These are phyloP conservation scores for Diaporthe australafricana DNA, from an alignment of 2,329 filamentous ascomycete species.

Conservation along the genomic window DNA sequence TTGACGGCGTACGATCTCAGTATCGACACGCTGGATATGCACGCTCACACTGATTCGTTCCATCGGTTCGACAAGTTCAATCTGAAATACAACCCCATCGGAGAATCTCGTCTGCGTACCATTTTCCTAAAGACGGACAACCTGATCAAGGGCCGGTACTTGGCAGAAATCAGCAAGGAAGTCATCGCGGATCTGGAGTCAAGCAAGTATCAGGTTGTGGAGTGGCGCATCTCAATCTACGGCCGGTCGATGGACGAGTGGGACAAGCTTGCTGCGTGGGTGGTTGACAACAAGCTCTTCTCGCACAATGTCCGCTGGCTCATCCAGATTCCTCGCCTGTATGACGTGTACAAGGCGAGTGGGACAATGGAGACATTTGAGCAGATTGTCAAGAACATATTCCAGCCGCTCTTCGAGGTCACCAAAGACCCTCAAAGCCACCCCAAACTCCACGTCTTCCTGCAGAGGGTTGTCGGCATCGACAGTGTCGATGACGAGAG, in stretches of 20 bases:
- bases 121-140: constrained; percentile 99
- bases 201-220: constrained; percentile 99
- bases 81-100: constrained; percentile 97
- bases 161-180: constrained; percentile 98
- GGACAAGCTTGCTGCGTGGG: constrained; percentile 98
- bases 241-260: constrained; percentile 93
- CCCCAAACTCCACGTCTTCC: constrained; percentile 92
- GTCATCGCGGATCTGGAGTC: constrained; percentile 97
- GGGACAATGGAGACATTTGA: constrained; percentile 91
- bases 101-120: constrained; percentile 93
- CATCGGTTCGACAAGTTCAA: constrained; percentile 99
- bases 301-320: constrained; percentile 98
- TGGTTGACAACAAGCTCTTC: constrained; percentile 97
- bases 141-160: constrained; percentile 92
- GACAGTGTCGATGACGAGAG: constrained; percentile 99
- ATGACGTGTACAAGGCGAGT: constrained; percentile 93
- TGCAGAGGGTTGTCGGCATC: constrained; percentile 95
- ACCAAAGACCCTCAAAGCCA: constrained; percentile 88
- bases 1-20: constrained; percentile 96
- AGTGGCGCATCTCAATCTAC: constrained; percentile 99
- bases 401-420: constrained; percentile 93
- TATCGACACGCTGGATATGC: constrained; percentile 99
- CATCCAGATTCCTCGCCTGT: constrained; percentile 93
- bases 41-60: constrained; percentile 97
- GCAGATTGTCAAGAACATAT: constrained; percentile 90